Evolutionary conservation across 2,329 filamentous ascomycete species (phyloP).

Genomic region (Teratosphaeria viscida): DNA sequence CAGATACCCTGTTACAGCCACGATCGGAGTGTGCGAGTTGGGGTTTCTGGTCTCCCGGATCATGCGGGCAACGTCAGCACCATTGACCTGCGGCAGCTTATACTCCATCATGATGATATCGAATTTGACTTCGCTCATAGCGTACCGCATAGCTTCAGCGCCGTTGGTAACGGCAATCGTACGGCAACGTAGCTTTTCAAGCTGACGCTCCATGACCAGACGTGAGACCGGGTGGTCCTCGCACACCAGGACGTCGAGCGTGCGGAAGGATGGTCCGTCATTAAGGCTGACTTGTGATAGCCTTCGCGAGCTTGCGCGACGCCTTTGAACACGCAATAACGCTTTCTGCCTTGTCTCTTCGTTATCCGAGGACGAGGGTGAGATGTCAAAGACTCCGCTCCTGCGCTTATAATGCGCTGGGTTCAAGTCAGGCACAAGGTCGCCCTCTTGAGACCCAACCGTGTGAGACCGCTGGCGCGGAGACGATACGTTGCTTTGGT

Average conservation of each 20-base stretch:
- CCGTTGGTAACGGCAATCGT: constrained; percentile 88
- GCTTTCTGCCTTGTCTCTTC: constrained; percentile 88
- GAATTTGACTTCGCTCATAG: constrained; percentile 95
- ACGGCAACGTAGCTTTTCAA: constrained; percentile 89
- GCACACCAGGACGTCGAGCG: constrained; percentile 88
- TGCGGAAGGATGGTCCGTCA: constrained; percentile 77
- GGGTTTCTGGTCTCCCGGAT: constrained; percentile 92
- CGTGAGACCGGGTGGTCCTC: constrained; percentile 95
- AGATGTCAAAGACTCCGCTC: constrained; percentile 92
- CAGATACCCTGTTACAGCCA: constrained; percentile 94
- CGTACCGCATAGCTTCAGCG: constrained; percentile 82
- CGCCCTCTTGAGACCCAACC: constrained; percentile 75
- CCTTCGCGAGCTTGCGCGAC: constrained; percentile 88
- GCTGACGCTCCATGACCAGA: constrained; percentile 95
- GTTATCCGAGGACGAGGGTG: constrained; percentile 93
- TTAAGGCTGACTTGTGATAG: constrained; percentile 83
- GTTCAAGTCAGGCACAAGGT: constrained; percentile 57
- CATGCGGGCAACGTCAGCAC: constrained; percentile 93
- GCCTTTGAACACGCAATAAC: constrained; percentile 79
- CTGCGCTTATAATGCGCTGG: constrained; percentile 71
- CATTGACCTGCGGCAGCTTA: constrained; percentile 88
- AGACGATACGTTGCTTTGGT: constrained; percentile 31
- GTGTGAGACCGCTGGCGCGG: constrained; percentile 77
- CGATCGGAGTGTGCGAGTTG: constrained; percentile 88
- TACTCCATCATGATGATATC: constrained; percentile 98